Percentiles rank a stretch among this genome's conserved stretches.
Evolutionary conservation across 2,329 filamentous ascomycete genomes (phyloP).

Genomic region (Stenocarpella maydis): DNA sequence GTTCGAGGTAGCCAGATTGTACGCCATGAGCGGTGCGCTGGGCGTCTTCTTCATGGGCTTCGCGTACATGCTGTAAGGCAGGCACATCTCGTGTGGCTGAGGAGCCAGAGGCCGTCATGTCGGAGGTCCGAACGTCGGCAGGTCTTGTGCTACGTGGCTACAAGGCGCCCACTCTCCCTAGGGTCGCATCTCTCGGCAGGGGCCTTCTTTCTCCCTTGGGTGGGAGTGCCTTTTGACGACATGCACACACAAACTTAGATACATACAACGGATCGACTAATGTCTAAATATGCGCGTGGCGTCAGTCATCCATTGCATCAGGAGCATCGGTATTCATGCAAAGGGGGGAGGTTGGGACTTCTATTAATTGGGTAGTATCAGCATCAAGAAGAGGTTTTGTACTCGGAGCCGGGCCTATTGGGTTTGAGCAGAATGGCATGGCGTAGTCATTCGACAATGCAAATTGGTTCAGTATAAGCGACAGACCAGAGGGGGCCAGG

Average conservation of each 20-base stretch:
- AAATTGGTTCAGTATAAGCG: neutral
- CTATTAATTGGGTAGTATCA: conserved; percentile 1
- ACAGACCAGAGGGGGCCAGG: neutral
- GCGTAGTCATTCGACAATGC: neutral
- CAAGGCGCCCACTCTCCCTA: neutral
- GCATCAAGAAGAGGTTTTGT: conserved; percentile 10
- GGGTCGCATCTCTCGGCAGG: neutral
- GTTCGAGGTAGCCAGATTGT: conserved; percentile 31
- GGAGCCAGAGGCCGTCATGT: neutral
- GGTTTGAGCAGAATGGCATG: neutral
- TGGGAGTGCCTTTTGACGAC: neutral
- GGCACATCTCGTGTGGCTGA: neutral
- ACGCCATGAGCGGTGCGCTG: conserved; percentile 30
- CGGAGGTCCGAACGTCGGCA: conserved; percentile 12
- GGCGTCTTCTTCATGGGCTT: conserved; percentile 34
- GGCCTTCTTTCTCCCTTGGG: neutral
- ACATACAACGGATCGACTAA: conserved; percentile 8
- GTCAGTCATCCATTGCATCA: conserved; percentile 22
- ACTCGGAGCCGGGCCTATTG: neutral
- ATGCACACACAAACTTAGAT: conserved; percentile 2
- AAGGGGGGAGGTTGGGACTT: conserved; percentile 2
- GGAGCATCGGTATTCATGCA: conserved; percentile 1
- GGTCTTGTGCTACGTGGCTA: neutral
- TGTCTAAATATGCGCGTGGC: conserved; percentile 24
- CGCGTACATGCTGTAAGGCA: conserved; percentile 31